A percentile compares a stretch with the other conserved stretches of the same genome.
Conservation (phyloP, 352 stramenopile genomes). For the Aphanomyces astaci region DNA sequence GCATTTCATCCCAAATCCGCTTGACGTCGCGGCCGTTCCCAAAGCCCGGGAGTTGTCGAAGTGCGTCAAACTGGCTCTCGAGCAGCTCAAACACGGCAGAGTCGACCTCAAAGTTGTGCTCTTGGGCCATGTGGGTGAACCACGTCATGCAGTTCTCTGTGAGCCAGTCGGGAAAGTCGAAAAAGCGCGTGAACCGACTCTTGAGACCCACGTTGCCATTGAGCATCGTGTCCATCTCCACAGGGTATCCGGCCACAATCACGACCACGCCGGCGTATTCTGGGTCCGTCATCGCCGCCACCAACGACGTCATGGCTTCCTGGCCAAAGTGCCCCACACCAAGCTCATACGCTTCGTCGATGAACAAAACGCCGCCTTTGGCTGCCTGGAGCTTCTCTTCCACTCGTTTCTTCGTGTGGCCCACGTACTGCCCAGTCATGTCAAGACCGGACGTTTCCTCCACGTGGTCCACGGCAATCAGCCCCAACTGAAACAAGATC, state of each 20-base stretch:
- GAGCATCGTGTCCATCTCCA: constrained; percentile 86
- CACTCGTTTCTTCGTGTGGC: constrained; percentile 86
- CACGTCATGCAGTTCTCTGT: constrained; percentile 68
- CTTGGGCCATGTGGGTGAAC: constrained; percentile 37
- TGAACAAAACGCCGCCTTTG: constrained; percentile 87
- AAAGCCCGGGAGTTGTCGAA: constrained; percentile 50
- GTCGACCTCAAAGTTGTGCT: constrained; percentile 38
- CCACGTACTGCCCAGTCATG: constrained; percentile 81
- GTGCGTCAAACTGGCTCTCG: constrained; percentile 29
- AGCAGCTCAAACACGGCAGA: constrained; percentile 29
- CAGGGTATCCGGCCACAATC: constrained; percentile 84
- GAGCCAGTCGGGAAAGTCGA: constrained; percentile 87
- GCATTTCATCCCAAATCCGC: constrained; percentile 52
- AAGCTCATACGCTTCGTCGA: constrained; percentile 89
- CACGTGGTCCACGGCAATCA: constrained; percentile 88
- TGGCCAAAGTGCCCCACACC: constrained; percentile 71
- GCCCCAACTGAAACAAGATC: constrained; percentile 89
- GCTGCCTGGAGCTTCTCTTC: constrained; percentile 81
- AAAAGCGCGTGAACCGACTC: constrained; percentile 82
- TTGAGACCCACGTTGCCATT: constrained; percentile 83
- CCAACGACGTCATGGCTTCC: constrained; percentile 85
- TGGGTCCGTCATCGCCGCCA: constrained; percentile 83
- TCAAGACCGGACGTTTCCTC: constrained; percentile 82
- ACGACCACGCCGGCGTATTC: constrained; percentile 81
- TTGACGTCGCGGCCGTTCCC: constrained; percentile 68